A percentile compares a stretch with the other conserved stretches of the same genome.
phyloP scores from a whole-genome alignment of 1,139 yeast genomes.

The Arxiozyma bovina region DNA sequence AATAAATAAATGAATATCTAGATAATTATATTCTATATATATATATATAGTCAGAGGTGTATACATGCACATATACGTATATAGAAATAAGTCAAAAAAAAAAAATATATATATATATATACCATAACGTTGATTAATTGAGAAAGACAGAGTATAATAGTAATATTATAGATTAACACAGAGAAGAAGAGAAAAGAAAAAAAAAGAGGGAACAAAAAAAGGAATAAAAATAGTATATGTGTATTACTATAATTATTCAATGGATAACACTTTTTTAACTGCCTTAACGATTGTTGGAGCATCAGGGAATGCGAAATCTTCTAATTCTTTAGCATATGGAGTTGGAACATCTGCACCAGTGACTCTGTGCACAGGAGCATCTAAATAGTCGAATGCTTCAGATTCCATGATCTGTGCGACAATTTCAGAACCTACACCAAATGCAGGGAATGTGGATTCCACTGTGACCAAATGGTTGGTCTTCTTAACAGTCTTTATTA shows the following conservation, averaged over 20 bases:
- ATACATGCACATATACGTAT: too few species aligned
- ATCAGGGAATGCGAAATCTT: slow-evolving; percentile 98
- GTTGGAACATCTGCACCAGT: slow-evolving; percentile 99
- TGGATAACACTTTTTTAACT: slow-evolving; percentile 76
- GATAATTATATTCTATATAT: too few species aligned
- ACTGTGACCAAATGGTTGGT: slow-evolving; percentile 94
- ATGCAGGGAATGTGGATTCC: slow-evolving; percentile 96
- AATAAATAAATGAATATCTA: too few species aligned
- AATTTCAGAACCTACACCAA: slow-evolving; percentile 97
- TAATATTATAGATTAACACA: neutral
- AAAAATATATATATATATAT: too few species aligned
- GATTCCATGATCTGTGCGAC: slow-evolving; percentile 98
- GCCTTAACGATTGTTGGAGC: slow-evolving; percentile 86
- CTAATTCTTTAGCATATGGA: slow-evolving; percentile 93
- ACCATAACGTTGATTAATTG: neutral
- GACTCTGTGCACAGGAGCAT: slow-evolving; percentile 97
- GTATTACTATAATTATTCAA: slow-evolving; percentile 33
- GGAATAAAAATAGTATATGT: neutral
- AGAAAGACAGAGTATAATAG: neutral
- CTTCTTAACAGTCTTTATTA: slow-evolving; percentile 84
- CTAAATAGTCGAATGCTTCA: slow-evolving; percentile 96
- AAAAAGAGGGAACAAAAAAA: neutral
- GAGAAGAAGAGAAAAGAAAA: neutral
- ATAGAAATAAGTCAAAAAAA: neutral
- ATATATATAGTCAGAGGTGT: too few species aligned